phyloP scores from a whole-genome alignment of 2,329 filamentous ascomycete species.

The Neoascochyta sp. region DNA sequence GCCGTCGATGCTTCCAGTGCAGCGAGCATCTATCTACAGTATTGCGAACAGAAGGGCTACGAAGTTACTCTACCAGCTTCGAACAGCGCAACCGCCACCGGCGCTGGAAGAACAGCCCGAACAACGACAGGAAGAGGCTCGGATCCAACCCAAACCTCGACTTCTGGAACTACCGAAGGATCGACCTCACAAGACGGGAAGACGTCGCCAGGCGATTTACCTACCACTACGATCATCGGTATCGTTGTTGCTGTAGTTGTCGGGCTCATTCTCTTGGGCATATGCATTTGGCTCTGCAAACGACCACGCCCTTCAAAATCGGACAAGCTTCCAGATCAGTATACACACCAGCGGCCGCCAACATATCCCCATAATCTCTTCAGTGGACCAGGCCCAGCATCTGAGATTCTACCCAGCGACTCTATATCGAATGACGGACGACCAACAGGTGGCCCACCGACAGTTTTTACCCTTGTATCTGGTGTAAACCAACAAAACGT shows the following conservation, averaged over 20 bases:
- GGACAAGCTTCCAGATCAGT: too few species aligned
- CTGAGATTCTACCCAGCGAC: too few species aligned
- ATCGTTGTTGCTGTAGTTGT: slow-evolving; percentile 10
- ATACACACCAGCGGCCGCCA: too few species aligned
- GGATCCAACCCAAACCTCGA: background rate
- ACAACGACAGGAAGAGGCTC: slow-evolving; percentile 1
- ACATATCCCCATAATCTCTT: too few species aligned
- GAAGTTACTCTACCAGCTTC: slow-evolving; percentile 5
- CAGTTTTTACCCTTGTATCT: too few species aligned
- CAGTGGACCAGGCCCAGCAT: too few species aligned
- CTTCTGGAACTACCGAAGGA: too few species aligned
- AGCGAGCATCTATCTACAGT: slow-evolving; percentile 10
- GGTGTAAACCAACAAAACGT: too few species aligned
- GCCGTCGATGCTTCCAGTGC: slow-evolving; percentile 10
- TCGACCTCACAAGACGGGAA: slow-evolving; percentile 1
- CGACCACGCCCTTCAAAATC: too few species aligned
- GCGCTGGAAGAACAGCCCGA: background rate
- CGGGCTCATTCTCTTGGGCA: slow-evolving; percentile 6
- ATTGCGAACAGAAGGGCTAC: slow-evolving; percentile 14
- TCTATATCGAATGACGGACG: too few species aligned
- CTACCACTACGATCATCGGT: slow-evolving; percentile 8
- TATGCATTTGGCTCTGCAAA: too few species aligned
- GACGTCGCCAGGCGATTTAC: slow-evolving; percentile 3
- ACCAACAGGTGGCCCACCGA: too few species aligned
- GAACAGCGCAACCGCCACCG: slow-evolving; percentile 5